Percentiles rank a stretch among this genome's conserved stretches.
Evolutionary conservation across 1,284 basidiomycete genomes (phyloP).

Genomic region (Ustilago cynodontis): DNA sequence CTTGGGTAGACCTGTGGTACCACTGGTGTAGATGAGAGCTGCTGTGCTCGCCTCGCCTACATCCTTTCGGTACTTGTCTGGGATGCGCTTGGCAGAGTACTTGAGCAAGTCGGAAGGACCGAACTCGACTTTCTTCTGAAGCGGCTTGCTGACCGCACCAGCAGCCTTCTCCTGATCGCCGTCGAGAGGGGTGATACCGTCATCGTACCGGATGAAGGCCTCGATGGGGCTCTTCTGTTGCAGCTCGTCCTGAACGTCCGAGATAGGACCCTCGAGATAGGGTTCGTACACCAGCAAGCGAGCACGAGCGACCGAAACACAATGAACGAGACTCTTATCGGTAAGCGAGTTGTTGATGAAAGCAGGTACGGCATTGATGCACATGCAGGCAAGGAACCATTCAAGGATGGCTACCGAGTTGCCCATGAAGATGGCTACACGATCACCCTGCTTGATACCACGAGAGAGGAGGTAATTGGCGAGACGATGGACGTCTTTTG

Average conservation of each 20-base stretch:
- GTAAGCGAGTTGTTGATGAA: conserved; percentile 70
- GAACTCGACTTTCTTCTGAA: conserved; percentile 44
- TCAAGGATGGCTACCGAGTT: conserved; percentile 60
- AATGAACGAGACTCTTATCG: conserved; percentile 65
- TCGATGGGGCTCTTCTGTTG: conserved; percentile 26
- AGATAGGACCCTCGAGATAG: conserved; percentile 55
- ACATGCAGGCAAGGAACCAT: conserved; percentile 65
- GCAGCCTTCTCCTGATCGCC: conserved; percentile 48
- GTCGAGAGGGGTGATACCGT: conserved; percentile 56
- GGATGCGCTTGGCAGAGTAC: conserved; percentile 47
- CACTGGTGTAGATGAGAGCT: conserved; percentile 63
- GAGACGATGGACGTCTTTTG: conserved; percentile 49
- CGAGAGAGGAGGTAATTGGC: conserved; percentile 60
- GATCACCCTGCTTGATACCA: conserved; percentile 59
- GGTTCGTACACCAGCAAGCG: conserved; percentile 67
- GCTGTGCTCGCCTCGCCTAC: conserved; percentile 49
- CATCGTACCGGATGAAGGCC: conserved; percentile 62
- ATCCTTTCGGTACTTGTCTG: conserved; percentile 48
- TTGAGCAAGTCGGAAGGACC: conserved; percentile 51
- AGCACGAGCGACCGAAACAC: conserved; percentile 63
- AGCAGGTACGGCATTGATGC: conserved; percentile 64
- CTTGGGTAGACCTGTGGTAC: conserved; percentile 69
- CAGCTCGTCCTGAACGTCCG: conserved; percentile 55
- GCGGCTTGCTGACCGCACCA: conserved; percentile 25
- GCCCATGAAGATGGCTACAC: conserved; percentile 63